Percentiles rank a stretch among this genome's conserved stretches.
Evolutionary conservation across 2,329 filamentous ascomycete species (phyloP).

Genomic region (Pyrenophora graminea): DNA sequence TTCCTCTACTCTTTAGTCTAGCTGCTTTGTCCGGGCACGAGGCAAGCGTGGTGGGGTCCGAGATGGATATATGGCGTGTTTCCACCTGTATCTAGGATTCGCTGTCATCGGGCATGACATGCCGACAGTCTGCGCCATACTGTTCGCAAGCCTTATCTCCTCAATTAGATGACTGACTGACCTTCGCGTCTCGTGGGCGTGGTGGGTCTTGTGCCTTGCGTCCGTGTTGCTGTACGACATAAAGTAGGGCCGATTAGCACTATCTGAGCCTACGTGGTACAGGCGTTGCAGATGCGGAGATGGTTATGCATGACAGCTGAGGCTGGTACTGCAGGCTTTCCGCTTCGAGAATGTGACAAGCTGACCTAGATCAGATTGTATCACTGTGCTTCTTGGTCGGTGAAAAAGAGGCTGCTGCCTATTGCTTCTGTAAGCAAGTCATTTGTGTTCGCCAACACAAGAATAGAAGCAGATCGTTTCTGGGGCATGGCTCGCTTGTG

Average conservation of each 20-base stretch:
- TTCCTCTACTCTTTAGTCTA: too few relatives aligned
- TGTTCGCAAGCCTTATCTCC: constrained; percentile 1
- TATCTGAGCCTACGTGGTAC: constrained; percentile 6
- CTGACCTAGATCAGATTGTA: constrained; percentile 23
- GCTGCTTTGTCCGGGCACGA: too few relatives aligned
- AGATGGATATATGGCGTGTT: too few relatives aligned
- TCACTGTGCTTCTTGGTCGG: constrained; percentile 22
- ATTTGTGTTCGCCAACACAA: too few relatives aligned
- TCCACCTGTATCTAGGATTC: neutral
- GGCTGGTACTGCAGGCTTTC: constrained; percentile 4
- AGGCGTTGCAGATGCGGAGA: constrained; percentile 6
- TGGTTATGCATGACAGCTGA: constrained; percentile 11
- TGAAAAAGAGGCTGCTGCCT: constrained; percentile 9
- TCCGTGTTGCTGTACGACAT: constrained; percentile 13
- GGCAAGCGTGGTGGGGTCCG: too few relatives aligned
- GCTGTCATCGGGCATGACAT: neutral
- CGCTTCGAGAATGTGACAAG: constrained; percentile 2
- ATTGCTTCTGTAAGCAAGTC: neutral
- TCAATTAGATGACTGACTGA: neutral
- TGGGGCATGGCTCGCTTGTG: constrained; percentile 2
- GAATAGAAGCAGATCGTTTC: neutral
- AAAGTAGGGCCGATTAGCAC: constrained; percentile 10
- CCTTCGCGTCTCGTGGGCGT: neutral
- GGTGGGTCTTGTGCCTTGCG: constrained; percentile 17
- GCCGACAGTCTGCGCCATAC: neutral